phyloP scores from a whole-genome alignment of 2,329 filamentous ascomycete species.

The Talaromyces sp. region DNA sequence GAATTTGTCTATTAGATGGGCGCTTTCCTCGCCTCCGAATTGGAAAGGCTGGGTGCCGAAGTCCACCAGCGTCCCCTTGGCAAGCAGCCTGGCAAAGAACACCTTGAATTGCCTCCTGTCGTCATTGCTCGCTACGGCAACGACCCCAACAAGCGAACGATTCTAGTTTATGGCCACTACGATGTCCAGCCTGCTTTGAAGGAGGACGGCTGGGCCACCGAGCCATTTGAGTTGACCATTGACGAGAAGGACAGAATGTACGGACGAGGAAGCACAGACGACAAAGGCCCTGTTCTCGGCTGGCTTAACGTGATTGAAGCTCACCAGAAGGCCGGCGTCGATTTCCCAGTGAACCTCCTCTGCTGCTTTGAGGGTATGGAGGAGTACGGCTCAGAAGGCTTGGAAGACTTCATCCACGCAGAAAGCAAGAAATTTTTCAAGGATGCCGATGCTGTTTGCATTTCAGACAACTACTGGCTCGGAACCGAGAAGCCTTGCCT shows the following conservation, averaged over 20 bases:
- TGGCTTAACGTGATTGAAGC: conserved; percentile 98
- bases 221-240: conserved; percentile 83
- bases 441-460: conserved; percentile 92
- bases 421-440: conserved; percentile 95
- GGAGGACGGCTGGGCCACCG: conserved; percentile 91
- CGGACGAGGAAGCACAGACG: conserved; percentile 89
- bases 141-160: conserved; percentile 87
- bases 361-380: conserved; percentile 99
- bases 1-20: conserved; percentile 61
- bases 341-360: conserved; percentile 93
- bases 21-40: conserved; percentile 77
- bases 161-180: conserved; percentile 97
- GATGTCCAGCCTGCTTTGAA: conserved; percentile 93
- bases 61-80: conserved; percentile 83
- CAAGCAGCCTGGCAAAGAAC: conserved; percentile 84
- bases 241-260: conserved; percentile 94
- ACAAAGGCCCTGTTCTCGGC: conserved; percentile 94
- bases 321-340: conserved; percentile 88
- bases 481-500: conserved; percentile 97
- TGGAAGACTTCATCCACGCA: conserved; percentile 87
- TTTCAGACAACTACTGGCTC: conserved; percentile 99
- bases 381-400: conserved; percentile 92
- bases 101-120: conserved; percentile 86
- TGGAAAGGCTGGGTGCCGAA: conserved; percentile 74
- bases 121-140: conserved; percentile 87